Conservation (phyloP, 2,329 filamentous ascomycete genomes). For the Aspergillus aculeatinus region DNA sequence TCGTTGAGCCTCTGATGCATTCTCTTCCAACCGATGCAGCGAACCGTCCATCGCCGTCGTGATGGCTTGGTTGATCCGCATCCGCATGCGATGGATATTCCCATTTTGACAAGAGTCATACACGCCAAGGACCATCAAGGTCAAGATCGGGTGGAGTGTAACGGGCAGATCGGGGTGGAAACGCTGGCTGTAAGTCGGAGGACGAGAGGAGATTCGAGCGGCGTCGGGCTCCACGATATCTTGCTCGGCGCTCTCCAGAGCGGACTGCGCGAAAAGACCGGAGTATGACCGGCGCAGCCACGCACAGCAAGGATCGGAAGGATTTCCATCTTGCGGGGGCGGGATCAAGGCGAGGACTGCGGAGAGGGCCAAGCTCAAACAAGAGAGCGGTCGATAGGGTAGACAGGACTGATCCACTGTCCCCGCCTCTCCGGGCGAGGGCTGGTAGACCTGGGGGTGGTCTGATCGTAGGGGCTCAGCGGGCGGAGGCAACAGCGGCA, state of each 20-base stretch:
- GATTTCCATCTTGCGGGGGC: constrained; percentile 6
- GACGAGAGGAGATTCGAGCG: not conserved
- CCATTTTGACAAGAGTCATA: constrained; percentile 28
- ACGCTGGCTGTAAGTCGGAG: not conserved
- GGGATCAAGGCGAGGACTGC: constrained; percentile 26
- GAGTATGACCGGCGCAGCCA: constrained; percentile 22
- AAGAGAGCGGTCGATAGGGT: constrained; percentile 22
- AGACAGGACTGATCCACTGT: constrained; percentile 14
- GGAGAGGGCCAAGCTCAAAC: constrained; percentile 23
- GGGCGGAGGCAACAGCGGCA: constrained; percentile 23
- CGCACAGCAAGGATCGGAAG: constrained; percentile 11
- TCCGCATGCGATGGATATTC: constrained; percentile 24
- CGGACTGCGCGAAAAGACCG: constrained; percentile 24
- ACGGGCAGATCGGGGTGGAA: constrained; percentile 18
- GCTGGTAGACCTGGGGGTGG: not conserved
- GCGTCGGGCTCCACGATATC: constrained; percentile 13
- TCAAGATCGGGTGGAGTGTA: constrained; percentile 19
- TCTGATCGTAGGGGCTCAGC: not conserved
- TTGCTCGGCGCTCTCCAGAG: constrained; percentile 16
- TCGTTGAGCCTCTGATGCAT: constrained; percentile 20
- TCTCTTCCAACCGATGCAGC: constrained; percentile 17
- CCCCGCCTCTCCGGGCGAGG: not conserved
- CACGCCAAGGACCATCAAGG: constrained; percentile 22
- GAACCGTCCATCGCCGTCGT: constrained; percentile 28
- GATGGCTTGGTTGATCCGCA: constrained; percentile 25